A percentile compares a stretch with the other conserved stretches of the same genome.
Conservation (phyloP, 2,329 filamentous ascomycete species). For the Paraphoma sp. region DNA sequence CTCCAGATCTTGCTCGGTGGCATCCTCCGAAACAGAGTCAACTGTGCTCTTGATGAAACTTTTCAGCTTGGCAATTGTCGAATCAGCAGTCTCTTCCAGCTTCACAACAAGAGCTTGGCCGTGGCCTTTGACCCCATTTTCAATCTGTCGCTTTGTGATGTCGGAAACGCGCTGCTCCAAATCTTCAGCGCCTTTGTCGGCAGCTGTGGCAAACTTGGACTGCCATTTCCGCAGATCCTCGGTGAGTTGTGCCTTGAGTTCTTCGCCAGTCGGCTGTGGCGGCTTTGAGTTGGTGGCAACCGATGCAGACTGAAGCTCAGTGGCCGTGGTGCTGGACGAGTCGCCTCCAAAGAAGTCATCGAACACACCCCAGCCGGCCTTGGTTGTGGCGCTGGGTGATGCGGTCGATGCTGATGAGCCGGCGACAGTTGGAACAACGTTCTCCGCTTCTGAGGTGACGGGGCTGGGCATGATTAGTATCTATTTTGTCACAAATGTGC, state of each 20-base stretch:
- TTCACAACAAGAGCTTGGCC: conserved; percentile 72
- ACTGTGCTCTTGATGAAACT: conserved; percentile 66
- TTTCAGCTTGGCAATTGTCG: conserved; percentile 71
- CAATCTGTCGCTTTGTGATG: conserved; percentile 75
- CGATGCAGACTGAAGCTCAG: conserved; percentile 20
- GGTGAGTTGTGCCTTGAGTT: conserved; percentile 67
- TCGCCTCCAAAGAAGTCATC: conserved; percentile 40
- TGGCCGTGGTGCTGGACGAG: conserved; percentile 26
- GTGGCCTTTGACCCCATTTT: conserved; percentile 68
- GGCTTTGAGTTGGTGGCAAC: conserved; percentile 22
- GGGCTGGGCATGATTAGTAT: conserved; percentile 16
- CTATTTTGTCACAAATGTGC: background rate
- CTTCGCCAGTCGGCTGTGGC: conserved; percentile 40
- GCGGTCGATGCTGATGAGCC: conserved; percentile 26
- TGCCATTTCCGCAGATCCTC: conserved; percentile 87
- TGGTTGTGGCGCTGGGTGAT: conserved; percentile 26
- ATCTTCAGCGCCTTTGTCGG: conserved; percentile 80
- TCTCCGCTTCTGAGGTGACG: conserved; percentile 19
- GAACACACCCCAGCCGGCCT: conserved; percentile 38
- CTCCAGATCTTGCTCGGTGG: conserved; percentile 60
- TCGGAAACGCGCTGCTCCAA: conserved; percentile 68
- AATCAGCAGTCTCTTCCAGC: conserved; percentile 70
- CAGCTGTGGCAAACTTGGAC: conserved; percentile 82
- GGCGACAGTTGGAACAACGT: conserved; percentile 26
- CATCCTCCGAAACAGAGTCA: conserved; percentile 63